phyloP scores from a whole-genome alignment of 192 early-diverging fungal genomes.

The Entomortierella parvispora region DNA sequence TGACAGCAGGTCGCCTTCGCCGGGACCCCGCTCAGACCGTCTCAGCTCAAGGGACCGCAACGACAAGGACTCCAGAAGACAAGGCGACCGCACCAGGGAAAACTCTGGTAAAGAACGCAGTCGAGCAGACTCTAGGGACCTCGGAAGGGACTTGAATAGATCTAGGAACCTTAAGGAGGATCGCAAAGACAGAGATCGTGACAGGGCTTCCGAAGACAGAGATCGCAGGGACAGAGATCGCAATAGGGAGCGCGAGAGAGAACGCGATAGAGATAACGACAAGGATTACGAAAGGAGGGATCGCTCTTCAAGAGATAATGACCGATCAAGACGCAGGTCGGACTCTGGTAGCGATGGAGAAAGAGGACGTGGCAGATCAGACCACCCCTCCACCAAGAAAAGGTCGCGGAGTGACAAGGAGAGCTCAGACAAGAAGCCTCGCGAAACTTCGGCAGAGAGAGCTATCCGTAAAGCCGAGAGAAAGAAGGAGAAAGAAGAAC shows the following conservation, averaged over 20 bases:
- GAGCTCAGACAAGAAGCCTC: constrained; percentile 11
- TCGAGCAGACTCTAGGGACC: constrained; percentile 1
- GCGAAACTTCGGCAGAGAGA: constrained; percentile 44
- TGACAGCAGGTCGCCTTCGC: constrained; percentile 11
- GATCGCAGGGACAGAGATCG: neutral
- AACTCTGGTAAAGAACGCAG: neutral
- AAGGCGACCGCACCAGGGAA: neutral
- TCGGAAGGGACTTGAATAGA: no score
- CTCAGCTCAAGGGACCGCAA: constrained; percentile 18
- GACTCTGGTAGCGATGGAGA: constrained; percentile 15
- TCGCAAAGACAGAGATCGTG: constrained; percentile 17
- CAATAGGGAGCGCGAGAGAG: neutral
- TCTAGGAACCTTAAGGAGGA: no score
- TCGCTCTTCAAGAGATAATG: neutral
- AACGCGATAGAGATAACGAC: constrained; percentile 2
- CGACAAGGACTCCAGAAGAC: neutral
- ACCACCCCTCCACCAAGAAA: constrained; percentile 30
- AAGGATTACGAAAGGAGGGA: neutral
- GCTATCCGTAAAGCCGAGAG: constrained; percentile 30
- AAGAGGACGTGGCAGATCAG: constrained; percentile 13
- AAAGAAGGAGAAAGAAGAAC: constrained; percentile 45
- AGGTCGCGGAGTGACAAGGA: constrained; percentile 28
- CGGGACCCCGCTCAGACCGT: constrained; percentile 16
- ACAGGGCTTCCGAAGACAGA: constrained; percentile 1
- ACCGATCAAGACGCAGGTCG: constrained; percentile 24